Evolutionary conservation across 352 stramenopile genomes (phyloP), one percentile per base, ranked within the genome.

Genomic region (Pythium volutum): DNA sequence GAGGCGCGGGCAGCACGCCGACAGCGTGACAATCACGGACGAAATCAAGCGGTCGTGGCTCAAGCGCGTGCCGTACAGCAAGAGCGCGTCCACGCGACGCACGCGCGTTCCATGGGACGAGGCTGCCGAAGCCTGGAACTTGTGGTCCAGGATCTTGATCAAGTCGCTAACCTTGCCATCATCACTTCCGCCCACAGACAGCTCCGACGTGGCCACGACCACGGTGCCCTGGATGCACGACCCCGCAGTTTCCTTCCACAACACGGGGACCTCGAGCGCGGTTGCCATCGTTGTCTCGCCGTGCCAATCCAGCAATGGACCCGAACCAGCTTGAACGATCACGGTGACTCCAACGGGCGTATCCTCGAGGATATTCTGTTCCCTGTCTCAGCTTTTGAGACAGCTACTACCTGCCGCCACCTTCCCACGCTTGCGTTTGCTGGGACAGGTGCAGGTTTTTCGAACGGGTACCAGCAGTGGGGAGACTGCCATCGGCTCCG

Each of bases 161-260:
- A 59, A 14, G 22, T 36, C 38, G 1, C 18, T 23, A 10, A 49
- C 52, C 5, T 22, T 59, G 2, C 25, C 11, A 25, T 18, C 52
- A 14, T 36, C 38, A 16, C 48, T 3, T 18, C 31, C 3, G n/a
- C 52, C 3, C 2, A 8, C 2, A 18, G 20, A 22, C 25, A 59
- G 16, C 3, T 59, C 52, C 7, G 20, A 38, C 10, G 11, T 14
- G 14, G 38, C 3, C 6, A 59, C 25, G 16, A 39, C 36, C 2
- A 50, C 23, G 8, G 26, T 38, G 2, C 52, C 52, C 25, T 41
- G 23, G 11, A 49, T 27, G 26, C 36, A 23, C 12, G 36, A 1
- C 36, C 23, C 18, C 8, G 23, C 15, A 15, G 18, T 25, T 5
- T 49, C 52, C 18, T 59, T 59, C 52, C 52, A 59, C n/a, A 59